A percentile compares a stretch with the other conserved stretches of the same genome.
Evolutionary conservation across 83 land plant species (phyloP).

Genomic region (Thuja plicata): DNA sequence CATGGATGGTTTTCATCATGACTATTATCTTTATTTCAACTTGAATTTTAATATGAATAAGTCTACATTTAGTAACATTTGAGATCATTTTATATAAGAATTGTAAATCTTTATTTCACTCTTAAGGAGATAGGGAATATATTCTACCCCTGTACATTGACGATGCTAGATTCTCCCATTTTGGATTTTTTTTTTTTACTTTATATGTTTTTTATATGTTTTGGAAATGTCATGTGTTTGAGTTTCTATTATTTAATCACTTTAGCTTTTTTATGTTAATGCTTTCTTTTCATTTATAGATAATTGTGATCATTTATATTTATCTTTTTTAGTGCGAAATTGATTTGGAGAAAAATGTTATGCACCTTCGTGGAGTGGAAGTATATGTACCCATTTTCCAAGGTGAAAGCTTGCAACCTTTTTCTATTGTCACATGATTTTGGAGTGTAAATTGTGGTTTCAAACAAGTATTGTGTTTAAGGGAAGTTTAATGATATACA

Average conservation of each 20-base stretch:
- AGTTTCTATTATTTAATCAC: neutral
- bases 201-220: constrained; percentile 98
- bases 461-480: neutral
- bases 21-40: neutral
- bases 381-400: constrained; percentile 90
- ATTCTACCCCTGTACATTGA: constrained; percentile 84
- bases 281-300: neutral
- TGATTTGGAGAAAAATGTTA: constrained; percentile 92
- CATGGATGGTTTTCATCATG: neutral
- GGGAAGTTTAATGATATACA: no score
- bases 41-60: neutral
- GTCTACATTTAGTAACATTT: neutral
- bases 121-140: constrained; percentile 70
- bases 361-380: constrained; percentile 93
- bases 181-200: constrained; percentile 96
- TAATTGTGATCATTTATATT: neutral
- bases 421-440: neutral
- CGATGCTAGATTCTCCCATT: constrained; percentile 86
- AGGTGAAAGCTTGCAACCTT: constrained; percentile 39
- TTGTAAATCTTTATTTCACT: neutral
- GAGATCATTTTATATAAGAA: no score
- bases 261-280: neutral
- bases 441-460: neutral
- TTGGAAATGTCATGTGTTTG: constrained; percentile 84
- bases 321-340: constrained; percentile 69